Conservation (phyloP, 1,139 yeast genomes). For the Yamadazyma trypodendri region DNA sequence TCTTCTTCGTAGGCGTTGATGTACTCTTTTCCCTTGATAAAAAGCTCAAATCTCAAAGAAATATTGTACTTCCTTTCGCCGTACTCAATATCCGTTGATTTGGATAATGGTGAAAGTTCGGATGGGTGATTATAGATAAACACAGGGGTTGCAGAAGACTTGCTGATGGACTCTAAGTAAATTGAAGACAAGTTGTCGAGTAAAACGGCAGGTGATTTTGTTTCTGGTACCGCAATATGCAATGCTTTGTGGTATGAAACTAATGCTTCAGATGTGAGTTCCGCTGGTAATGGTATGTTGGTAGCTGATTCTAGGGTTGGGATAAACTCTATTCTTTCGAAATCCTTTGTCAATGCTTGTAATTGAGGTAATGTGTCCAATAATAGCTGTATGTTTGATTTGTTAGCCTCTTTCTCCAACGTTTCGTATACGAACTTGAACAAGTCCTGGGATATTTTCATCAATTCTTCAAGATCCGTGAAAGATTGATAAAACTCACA, state of each 20-base stretch:
- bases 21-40: constrained; percentile 76
- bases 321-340: constrained; percentile 54
- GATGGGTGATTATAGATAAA: constrained; percentile 84
- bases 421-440: constrained; percentile 37
- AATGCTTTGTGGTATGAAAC: constrained; percentile 32
- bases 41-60: constrained; percentile 79
- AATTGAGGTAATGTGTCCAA: constrained; percentile 18
- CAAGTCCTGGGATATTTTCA: constrained; percentile 61
- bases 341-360: constrained; percentile 19
- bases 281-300: constrained; percentile 38
- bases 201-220: constrained; percentile 52
- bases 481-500: constrained; percentile 96
- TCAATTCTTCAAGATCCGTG: constrained; percentile 86
- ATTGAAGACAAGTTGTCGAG: constrained; percentile 64
- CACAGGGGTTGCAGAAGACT: constrained; percentile 49
- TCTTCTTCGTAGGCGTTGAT: constrained; percentile 97
- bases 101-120: constrained; percentile 83
- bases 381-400: constrained; percentile 12
- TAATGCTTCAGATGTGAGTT: constrained; percentile 37
- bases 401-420: constrained; percentile 13
- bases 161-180: constrained; percentile 60
- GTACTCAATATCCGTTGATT: constrained; percentile 42
- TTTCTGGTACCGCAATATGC: constrained; percentile 38
- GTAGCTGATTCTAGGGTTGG: constrained; percentile 53
- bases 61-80: constrained; percentile 36